Base-by-base conservation (phyloP, 331 rosid species). In the Acacia concinna region DNA sequence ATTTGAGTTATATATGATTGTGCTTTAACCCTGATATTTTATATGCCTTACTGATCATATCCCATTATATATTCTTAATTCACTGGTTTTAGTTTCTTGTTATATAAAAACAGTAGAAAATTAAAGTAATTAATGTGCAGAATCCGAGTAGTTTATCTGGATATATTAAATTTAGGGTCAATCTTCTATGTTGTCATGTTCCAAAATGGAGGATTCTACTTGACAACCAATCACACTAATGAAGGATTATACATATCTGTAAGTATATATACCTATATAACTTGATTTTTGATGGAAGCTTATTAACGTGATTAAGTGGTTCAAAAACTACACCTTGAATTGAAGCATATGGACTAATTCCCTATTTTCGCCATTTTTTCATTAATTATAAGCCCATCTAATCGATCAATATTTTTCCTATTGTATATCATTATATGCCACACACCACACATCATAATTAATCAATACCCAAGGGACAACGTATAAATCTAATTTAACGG, bases 211-310 rank as follows among this genome's bases (percentile, higher is more conserved):
- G 82, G 59, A 67, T 80, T 76, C 14, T 59, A 49, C 31, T 67
- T 71, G 82, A 84, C 82, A 15, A 62, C 31, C 14, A 8, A 15
- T 52, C 82, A 71, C 43, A 71, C 43, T 64, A 80, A 84, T 76
- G 46, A 76, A 65, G 82, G 59, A 67, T 76, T 80, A 59, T 27
- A 38, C 41, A 38, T 38, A 27, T 77, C 56, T 80, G 35, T 37
- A 71, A 6, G 14, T 27, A 27, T 25, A 5, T 9, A 28, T 15
- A 37, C 30, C 13, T 27, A 60, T 60, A 60, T 5, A 60, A 27
- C 10, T 60, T 28, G 18, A 59, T 1, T 52, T 38, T 38, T 52
- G 5, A 59, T 13, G 20, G 5, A 59, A 12, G 20, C 3, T 13
- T 27, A 59, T 59, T 25, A 60, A 27, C 14, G 32, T 13, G 66